These are phyloP conservation scores for Hibiscus tridactylites DNA, from an alignment of 345 rosid species.

Conservation along the genomic window DNA sequence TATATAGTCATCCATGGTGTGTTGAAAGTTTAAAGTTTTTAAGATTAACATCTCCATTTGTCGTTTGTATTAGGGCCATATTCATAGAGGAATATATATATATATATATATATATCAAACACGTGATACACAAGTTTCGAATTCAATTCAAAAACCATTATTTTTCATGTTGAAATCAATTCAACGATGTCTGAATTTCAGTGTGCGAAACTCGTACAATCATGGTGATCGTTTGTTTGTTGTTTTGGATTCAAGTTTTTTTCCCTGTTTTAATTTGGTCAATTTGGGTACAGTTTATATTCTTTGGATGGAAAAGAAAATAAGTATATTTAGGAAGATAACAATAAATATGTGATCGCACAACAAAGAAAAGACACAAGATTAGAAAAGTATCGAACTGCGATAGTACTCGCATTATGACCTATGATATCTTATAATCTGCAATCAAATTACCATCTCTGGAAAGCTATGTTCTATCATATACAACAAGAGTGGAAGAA, in stretches of 20 bases:
- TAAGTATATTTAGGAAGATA: no score
- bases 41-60: background rate
- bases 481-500: slow-evolving; percentile 8
- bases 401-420: background rate
- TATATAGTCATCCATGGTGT: background rate
- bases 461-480: slow-evolving; percentile 10
- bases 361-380: background rate
- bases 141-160: no score
- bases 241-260: no score
- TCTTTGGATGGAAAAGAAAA: no score
- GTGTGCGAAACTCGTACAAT: no score
- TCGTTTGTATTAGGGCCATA: background rate
- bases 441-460: slow-evolving; percentile 29
- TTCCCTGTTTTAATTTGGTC: no score
- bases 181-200: no score
- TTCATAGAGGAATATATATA: background rate
- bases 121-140: background rate
- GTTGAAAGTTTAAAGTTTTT: background rate
- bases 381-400: background rate
- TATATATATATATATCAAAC: background rate
- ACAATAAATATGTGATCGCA: no score
- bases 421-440: slow-evolving; percentile 19
- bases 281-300: no score
- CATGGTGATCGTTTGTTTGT: no score
- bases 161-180: no score